Percentiles rank a stretch among this genome's conserved stretches.
phyloP scores from a whole-genome alignment of 78 protist species.

The Dictyostelium intermedium region DNA sequence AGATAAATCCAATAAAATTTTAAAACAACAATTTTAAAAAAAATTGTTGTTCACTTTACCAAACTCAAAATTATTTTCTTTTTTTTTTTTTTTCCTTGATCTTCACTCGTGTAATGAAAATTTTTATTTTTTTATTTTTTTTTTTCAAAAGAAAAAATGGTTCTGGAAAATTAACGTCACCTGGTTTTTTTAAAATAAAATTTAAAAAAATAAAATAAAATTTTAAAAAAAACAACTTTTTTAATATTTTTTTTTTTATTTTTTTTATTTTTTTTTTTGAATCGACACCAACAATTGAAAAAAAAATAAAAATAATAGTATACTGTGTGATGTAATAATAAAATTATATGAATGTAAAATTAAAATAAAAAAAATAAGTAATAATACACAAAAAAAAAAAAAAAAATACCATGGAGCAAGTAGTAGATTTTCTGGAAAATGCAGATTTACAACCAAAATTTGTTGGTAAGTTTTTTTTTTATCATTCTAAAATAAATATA shows the following conservation, averaged over 20 bases:
- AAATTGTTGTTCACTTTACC: neutral
- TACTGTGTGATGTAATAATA: neutral
- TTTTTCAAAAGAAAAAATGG: neutral
- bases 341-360: neutral
- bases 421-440: slow-evolving; percentile 19
- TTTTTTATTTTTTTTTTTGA: neutral
- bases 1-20: neutral
- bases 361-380: neutral
- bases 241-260: neutral
- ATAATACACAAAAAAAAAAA: neutral
- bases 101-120: too few species aligned
- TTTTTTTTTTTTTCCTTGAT: neutral
- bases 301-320: neutral
- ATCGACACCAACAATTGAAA: neutral
- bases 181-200: neutral
- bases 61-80: too few species aligned
- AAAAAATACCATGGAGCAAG: slow-evolving; percentile 15
- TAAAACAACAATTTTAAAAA: neutral
- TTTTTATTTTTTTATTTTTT: too few species aligned
- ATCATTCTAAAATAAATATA: neutral
- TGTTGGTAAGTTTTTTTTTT: neutral
- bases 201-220: too few species aligned
- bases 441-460: slow-evolving; percentile 47
- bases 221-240: too few species aligned
- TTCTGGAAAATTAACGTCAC: neutral